Evolutionary conservation across 805 yeast species (phyloP).

Genomic region (Brettanomyces naardenensis): DNA sequence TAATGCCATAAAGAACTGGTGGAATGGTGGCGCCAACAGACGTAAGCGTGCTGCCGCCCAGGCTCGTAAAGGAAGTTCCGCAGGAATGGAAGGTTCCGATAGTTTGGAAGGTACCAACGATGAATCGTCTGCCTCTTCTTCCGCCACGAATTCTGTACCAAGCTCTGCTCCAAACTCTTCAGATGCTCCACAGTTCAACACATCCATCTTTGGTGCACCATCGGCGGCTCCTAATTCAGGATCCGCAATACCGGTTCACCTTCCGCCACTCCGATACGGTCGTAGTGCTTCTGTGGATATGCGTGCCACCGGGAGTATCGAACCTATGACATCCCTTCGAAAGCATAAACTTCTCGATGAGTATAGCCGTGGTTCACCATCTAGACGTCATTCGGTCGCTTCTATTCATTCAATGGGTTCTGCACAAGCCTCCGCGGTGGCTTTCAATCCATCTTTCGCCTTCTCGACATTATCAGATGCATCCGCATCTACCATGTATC

Average conservation of each 20-base stretch:
- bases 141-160: slow-evolving; percentile 4
- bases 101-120: neutral
- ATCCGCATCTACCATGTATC: too few relatives aligned
- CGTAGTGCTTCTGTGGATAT: slow-evolving; percentile 4
- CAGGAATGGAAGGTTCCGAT: slow-evolving; percentile 6
- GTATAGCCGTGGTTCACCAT: slow-evolving; percentile 11
- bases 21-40: slow-evolving; percentile 91
- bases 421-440: neutral
- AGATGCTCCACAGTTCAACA: slow-evolving; percentile 14
- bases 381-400: slow-evolving; percentile 27
- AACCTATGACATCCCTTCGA: slow-evolving; percentile 15
- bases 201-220: slow-evolving; percentile 7
- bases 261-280: slow-evolving; percentile 2
- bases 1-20: slow-evolving; percentile 90
- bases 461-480: slow-evolving; percentile 1
- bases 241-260: neutral
- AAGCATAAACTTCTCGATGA: slow-evolving; percentile 21
- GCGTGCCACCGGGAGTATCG: slow-evolving; percentile 5
- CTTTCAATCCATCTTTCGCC: neutral
- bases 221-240: neutral
- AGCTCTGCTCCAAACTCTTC: too few relatives aligned
- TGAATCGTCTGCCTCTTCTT: slow-evolving; percentile 3
- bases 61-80: slow-evolving; percentile 11
- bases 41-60: slow-evolving; percentile 45
- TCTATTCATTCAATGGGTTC: slow-evolving; percentile 13